Conservation (phyloP, 179 eudicot genomes). For the Corrigiola litoralis region DNA sequence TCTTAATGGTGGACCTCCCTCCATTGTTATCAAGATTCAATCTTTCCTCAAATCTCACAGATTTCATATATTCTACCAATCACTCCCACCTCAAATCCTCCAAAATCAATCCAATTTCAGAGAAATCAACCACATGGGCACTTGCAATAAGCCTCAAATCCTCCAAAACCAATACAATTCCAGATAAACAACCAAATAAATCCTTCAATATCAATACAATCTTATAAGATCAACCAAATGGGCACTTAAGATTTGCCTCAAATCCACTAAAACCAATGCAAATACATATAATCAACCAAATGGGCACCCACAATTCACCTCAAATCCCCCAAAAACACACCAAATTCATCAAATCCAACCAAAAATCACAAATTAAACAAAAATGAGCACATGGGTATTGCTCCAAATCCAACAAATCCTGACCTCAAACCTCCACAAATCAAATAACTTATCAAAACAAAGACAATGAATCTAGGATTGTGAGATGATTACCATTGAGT, state of each 20-base stretch:
- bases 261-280: not conserved
- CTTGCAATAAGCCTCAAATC: not conserved
- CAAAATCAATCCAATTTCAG: not conserved
- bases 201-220: not conserved
- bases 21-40: constrained; percentile 18
- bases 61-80: constrained; percentile 15
- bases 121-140: not conserved
- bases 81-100: not conserved
- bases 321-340: not conserved
- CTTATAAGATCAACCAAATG: not conserved
- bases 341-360: not conserved
- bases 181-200: not conserved
- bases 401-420: not conserved
- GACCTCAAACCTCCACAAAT: not conserved
- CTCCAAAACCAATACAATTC: not conserved
- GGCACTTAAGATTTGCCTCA: not conserved
- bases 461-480: too few relatives aligned
- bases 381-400: not conserved
- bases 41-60: constrained; percentile 4
- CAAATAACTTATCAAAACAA: too few relatives aligned
- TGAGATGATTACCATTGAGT: not conserved
- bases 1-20: constrained; percentile 31
- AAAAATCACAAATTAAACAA: not conserved
- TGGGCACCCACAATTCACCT: not conserved
- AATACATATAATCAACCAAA: not conserved